phyloP scores from a whole-genome alignment of 257 asterid genomes.

The Prunella vulgaris region DNA sequence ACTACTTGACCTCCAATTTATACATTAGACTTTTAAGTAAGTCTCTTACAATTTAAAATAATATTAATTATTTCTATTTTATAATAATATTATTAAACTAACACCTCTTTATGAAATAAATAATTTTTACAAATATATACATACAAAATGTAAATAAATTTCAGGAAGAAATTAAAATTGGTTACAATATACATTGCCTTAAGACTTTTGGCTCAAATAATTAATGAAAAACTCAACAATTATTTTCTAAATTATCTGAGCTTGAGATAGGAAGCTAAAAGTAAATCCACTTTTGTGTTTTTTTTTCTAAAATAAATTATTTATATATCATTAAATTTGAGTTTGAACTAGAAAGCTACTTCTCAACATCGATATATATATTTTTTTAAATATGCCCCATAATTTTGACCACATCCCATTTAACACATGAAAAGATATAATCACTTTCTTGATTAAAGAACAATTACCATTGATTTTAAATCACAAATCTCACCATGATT shows the following conservation, averaged over 20 bases:
- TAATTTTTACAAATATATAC: too few species aligned
- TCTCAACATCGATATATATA: too few species aligned
- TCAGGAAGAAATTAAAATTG: too few species aligned
- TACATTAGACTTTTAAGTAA: neutral
- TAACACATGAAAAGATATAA: neutral
- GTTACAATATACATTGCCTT: too few species aligned
- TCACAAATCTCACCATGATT: conserved; percentile 44
- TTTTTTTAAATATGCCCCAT: neutral
- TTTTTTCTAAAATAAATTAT: too few species aligned
- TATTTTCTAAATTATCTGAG: too few species aligned
- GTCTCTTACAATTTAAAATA: too few species aligned
- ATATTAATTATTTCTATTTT: too few species aligned
- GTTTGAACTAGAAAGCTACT: neutral
- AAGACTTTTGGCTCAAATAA: neutral
- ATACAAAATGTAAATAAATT: too few species aligned
- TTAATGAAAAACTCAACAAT: neutral
- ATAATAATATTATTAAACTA: too few species aligned
- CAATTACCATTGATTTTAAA: neutral
- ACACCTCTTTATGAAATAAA: too few species aligned
- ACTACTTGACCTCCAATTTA: neutral
- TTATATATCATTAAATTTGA: neutral
- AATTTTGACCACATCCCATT: neutral
- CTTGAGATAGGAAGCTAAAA: neutral
- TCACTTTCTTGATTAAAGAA: neutral
- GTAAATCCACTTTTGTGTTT: too few species aligned